phyloP scores from a whole-genome alignment of 805 yeast species.

The Candida orba region DNA sequence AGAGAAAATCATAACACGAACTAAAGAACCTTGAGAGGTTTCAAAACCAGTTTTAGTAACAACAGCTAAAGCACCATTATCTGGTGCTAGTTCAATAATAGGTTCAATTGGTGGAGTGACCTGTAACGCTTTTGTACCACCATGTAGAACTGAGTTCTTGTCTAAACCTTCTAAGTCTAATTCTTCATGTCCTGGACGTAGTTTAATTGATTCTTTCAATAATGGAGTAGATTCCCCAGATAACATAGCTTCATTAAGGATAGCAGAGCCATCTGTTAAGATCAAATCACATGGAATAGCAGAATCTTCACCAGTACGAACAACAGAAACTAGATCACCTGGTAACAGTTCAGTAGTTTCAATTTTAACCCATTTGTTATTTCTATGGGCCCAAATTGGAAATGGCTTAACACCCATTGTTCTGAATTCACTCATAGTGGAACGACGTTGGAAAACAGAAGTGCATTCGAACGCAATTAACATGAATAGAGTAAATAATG shows the following conservation, averaged over 20 bases:
- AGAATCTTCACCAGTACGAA: conserved; percentile 83
- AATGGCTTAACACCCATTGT: conserved; percentile 97
- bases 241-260: conserved; percentile 97
- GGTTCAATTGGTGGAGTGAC: conserved; percentile 62
- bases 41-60: conserved; percentile 96
- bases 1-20: conserved; percentile 95
- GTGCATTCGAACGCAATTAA: conserved; percentile 88
- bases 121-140: conserved; percentile 95
- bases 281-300: conserved; percentile 93
- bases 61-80: conserved; percentile 83
- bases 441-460: conserved; percentile 90
- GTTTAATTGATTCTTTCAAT: conserved; percentile 81
- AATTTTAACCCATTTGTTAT: conserved; percentile 58
- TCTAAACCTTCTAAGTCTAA: conserved; percentile 79
- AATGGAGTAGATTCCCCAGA: conserved; percentile 98
- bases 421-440: conserved; percentile 91
- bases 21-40: conserved; percentile 95
- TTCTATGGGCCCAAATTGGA: conserved; percentile 64
- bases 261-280: conserved; percentile 82
- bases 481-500: conserved; percentile 87
- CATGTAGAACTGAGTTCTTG: conserved; percentile 81
- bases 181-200: conserved; percentile 66
- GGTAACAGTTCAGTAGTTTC: conserved; percentile 77
- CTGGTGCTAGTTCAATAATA: conserved; percentile 56
- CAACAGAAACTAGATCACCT: conserved; percentile 82